A percentile compares a stretch with the other conserved stretches of the same genome.
phyloP scores from a whole-genome alignment of 805 yeast genomes.

The Pichia exigua region DNA sequence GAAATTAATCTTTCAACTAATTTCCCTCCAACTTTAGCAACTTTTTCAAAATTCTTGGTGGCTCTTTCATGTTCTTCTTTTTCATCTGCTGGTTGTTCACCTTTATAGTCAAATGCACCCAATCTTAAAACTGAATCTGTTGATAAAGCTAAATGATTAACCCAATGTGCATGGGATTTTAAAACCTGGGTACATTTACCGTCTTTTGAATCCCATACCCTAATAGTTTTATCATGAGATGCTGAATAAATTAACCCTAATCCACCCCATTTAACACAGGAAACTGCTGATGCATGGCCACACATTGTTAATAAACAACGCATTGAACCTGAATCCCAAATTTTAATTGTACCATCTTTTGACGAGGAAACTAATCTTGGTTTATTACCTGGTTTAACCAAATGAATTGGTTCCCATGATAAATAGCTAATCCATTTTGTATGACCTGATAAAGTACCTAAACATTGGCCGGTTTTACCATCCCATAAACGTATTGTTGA shows the following conservation, averaged over 20 bases:
- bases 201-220: slow-evolving; percentile 77
- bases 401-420: slow-evolving; percentile 91
- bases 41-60: slow-evolving; percentile 49
- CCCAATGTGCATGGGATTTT: slow-evolving; percentile 96
- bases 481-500: slow-evolving; percentile 86
- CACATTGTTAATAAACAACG: slow-evolving; percentile 61
- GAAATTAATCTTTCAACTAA: slow-evolving; percentile 76
- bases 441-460: slow-evolving; percentile 71
- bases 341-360: slow-evolving; percentile 80
- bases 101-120: slow-evolving; percentile 81
- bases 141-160: slow-evolving; percentile 84
- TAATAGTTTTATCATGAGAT: slow-evolving; percentile 93
- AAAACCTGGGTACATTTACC: slow-evolving; percentile 76
- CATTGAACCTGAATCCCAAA: slow-evolving; percentile 81
- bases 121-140: slow-evolving; percentile 83
- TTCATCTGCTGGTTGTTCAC: slow-evolving; percentile 34
- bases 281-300: slow-evolving; percentile 84
- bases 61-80: slow-evolving; percentile 50
- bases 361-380: slow-evolving; percentile 81
- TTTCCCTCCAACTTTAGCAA: slow-evolving; percentile 49
- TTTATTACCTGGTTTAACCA: slow-evolving; percentile 53
- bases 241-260: slow-evolving; percentile 74
- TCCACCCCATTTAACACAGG: slow-evolving; percentile 98
- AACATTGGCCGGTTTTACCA: slow-evolving; percentile 57
- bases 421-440: slow-evolving; percentile 82